These are phyloP conservation scores for Kodamaea derodonti DNA, from an alignment of 1,139 yeast species.

Conservation along the genomic window DNA sequence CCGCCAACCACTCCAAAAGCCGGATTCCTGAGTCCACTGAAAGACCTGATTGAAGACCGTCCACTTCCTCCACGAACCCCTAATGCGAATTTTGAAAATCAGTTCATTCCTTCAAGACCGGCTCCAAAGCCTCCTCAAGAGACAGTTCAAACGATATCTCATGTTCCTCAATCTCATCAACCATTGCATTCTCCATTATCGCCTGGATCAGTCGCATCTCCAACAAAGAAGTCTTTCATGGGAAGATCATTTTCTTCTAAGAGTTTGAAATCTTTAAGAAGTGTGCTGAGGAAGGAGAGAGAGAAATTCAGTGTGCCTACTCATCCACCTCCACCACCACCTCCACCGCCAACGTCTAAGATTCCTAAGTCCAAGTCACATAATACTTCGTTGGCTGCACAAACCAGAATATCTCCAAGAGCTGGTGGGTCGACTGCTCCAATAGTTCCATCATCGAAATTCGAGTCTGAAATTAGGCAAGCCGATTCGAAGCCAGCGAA, in stretches of 20 bases:
- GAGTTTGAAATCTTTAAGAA: slow-evolving; percentile 30
- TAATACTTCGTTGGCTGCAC: slow-evolving; percentile 32
- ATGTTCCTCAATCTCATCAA: slow-evolving; percentile 1
- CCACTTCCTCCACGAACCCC: slow-evolving; percentile 18
- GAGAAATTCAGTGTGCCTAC: slow-evolving; percentile 9
- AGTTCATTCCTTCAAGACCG: slow-evolving; percentile 63
- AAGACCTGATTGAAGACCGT: slow-evolving; percentile 9
- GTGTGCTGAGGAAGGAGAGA: slow-evolving; percentile 3
- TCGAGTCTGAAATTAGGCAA: slow-evolving; percentile 15
- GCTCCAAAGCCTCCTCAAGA: slow-evolving; percentile 55
- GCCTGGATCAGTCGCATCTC: slow-evolving; percentile 9
- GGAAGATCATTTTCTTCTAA: slow-evolving; percentile 41
- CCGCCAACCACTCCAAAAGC: slow-evolving; percentile 14
- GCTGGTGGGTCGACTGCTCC: slow-evolving; percentile 39
- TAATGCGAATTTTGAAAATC: slow-evolving; percentile 30
- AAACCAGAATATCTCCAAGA: slow-evolving; percentile 17
- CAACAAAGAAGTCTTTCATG: slow-evolving; percentile 20
- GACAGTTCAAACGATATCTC: slow-evolving; percentile 8
- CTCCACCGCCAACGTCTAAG: slow-evolving; percentile 10
- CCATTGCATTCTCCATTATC: slow-evolving; percentile 4
- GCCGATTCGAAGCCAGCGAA: slow-evolving; percentile 20
- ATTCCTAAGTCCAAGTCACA: slow-evolving; percentile 47
- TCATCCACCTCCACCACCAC: slow-evolving; percentile 11
- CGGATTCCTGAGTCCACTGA: slow-evolving; percentile 11
- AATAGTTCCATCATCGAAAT: slow-evolving; percentile 27